These are phyloP conservation scores for Sporothrix brunneoviolacea DNA, from an alignment of 2,329 filamentous ascomycete genomes.

Conservation along the genomic window DNA sequence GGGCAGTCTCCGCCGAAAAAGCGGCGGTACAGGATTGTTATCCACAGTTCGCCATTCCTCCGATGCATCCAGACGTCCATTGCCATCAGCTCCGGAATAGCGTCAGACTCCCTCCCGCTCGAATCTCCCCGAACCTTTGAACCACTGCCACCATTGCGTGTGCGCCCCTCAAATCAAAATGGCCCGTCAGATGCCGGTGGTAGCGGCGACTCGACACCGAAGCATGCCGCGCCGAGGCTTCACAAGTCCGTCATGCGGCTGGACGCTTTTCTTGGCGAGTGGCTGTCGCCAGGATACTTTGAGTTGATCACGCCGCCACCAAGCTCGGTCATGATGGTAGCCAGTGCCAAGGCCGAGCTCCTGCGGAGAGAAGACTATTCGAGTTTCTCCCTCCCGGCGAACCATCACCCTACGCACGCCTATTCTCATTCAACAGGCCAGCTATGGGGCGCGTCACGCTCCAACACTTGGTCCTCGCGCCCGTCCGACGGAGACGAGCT, in stretches of 20 bases:
- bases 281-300: constrained; percentile 90
- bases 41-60: constrained; percentile 91
- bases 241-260: constrained; percentile 65
- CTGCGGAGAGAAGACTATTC: constrained; percentile 67
- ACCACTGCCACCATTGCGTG: neutral
- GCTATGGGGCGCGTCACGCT: constrained; percentile 30
- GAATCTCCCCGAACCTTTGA: constrained; percentile 9
- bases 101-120: constrained; percentile 45
- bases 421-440: constrained; percentile 25
- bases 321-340: constrained; percentile 77
- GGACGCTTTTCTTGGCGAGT: constrained; percentile 91
- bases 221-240: constrained; percentile 21
- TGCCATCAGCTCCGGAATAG: constrained; percentile 78
- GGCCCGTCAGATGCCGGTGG: neutral
- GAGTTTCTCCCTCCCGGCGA: constrained; percentile 34
- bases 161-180: neutral
- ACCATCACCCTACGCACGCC: constrained; percentile 23
- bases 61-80: constrained; percentile 90
- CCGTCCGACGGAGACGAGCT: neutral
- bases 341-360: constrained; percentile 79
- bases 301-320: constrained; percentile 87
- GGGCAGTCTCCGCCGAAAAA: constrained; percentile 33
- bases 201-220: neutral
- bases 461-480: constrained; percentile 11
- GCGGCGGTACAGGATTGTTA: constrained; percentile 67